Evolutionary conservation across 2,329 filamentous ascomycete species (phyloP).

Genomic region (Colletotrichum euphorbiae): DNA sequence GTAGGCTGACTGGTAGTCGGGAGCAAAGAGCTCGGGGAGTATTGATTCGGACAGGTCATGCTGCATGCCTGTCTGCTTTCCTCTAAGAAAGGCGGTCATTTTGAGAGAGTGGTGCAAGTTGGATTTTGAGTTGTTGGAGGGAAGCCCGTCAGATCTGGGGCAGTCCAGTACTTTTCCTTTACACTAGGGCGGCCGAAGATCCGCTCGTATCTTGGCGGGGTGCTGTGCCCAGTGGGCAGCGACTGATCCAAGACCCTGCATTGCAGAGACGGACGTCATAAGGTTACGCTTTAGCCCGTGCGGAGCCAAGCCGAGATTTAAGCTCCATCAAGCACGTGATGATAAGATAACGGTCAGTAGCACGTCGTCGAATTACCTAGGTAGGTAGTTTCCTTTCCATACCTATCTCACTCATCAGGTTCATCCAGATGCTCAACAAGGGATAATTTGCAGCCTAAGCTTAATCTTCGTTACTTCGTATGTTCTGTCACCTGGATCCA

Average conservation of each 20-base stretch:
- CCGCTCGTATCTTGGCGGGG: conserved; percentile 26
- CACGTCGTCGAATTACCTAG: too few relatives aligned
- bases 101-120: conserved; percentile 38
- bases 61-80: conserved; percentile 93
- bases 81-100: conserved; percentile 77
- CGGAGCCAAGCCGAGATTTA: conserved; percentile 17
- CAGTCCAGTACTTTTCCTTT: conserved; percentile 27
- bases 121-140: conserved; percentile 36
- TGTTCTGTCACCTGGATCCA: too few relatives aligned
- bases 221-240: conserved; percentile 15
- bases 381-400: too few relatives aligned
- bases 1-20: conserved; percentile 86
- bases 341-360: background rate
- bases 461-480: too few relatives aligned
- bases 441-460: too few relatives aligned
- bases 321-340: conserved; percentile 15
- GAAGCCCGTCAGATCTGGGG: conserved; percentile 8
- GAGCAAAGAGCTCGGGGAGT: conserved; percentile 79
- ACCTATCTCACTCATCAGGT: too few relatives aligned
- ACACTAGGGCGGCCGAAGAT: conserved; percentile 28
- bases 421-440: too few relatives aligned
- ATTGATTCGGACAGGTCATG: conserved; percentile 90
- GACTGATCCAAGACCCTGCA: conserved; percentile 32
- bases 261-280: conserved; percentile 32
- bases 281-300: conserved; percentile 20